Evolutionary conservation across 352 stramenopile genomes (phyloP), one percentile per base, ranked within the genome.

Genomic region (Pythium periplocum): DNA sequence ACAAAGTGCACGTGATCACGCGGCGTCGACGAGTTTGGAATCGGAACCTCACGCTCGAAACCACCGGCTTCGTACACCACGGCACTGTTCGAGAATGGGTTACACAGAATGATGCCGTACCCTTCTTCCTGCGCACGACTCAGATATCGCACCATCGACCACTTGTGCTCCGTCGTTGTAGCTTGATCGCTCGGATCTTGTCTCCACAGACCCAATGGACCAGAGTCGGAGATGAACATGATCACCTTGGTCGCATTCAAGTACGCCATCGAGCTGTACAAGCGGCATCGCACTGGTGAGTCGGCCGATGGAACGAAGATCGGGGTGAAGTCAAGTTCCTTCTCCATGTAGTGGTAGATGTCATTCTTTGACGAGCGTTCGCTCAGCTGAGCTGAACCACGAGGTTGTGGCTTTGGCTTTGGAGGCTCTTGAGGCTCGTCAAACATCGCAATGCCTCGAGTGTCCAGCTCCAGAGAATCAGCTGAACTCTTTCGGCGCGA

Each of bases 241-340:
- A 95, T 73, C 35, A 95, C 66, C 50, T 93, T 93, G 52, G 87
- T 95, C n/a, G 85, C 83, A 41, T 69, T 87, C 30, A 79, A 68
- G 56, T 91, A 95, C 51, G 85, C 83, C 85, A 95, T 95, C 6
- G 85, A 93, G 42, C 75, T 90, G 61, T 95, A 95, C 45, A 95
- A 75, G 12, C 85, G 81, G 48, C 85, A 95, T 30, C 85, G 85
- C 35, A 95, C 83, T 4, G 83, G 82, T 40, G 85, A 86, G n/a
- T 95, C 85, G 12, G 83, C 76, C 26, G 85, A 93, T 41, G 85
- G 85, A 4, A 95, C 81, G 64, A 95, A 95, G 39, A 88, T 66
- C 48, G 83, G 75, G 1, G 79, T 90, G 44, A 93, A 95, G 54
- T 93, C 73, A 43, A 95, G 56, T 42, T 93, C 83, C 51, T 67